Conservation (phyloP, 2,329 filamentous ascomycete genomes). For the Beauveria australis region DNA sequence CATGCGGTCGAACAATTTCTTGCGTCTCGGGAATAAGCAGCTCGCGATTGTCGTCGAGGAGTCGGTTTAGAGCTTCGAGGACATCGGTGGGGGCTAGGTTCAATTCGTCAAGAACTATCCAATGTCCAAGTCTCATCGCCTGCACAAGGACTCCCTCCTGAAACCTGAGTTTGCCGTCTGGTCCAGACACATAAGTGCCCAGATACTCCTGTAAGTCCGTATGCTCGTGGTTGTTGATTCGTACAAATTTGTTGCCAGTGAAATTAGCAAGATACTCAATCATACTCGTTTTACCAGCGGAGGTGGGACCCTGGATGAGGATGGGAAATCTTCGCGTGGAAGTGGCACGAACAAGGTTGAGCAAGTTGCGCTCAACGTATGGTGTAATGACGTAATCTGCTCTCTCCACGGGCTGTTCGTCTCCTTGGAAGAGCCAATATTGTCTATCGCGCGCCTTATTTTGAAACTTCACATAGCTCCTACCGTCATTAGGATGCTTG, state of each 20-base stretch:
- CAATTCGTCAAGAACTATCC: slow-evolving; percentile 96
- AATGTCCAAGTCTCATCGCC: slow-evolving; percentile 85
- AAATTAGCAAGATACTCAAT: slow-evolving; percentile 96
- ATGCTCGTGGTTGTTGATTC: slow-evolving; percentile 99
- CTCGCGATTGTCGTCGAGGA: slow-evolving; percentile 94
- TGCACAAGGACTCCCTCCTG: slow-evolving; percentile 92
- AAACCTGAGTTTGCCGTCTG: slow-evolving; percentile 78
- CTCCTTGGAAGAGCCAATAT: slow-evolving; percentile 82
- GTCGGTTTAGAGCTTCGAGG: slow-evolving; percentile 86
- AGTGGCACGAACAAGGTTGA: slow-evolving; percentile 88
- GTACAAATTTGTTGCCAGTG: slow-evolving; percentile 92
- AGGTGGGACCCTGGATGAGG: slow-evolving; percentile 92
- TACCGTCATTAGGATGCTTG: slow-evolving; percentile 66
- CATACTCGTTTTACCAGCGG: slow-evolving; percentile 98
- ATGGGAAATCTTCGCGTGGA: slow-evolving; percentile 90
- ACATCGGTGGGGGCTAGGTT: slow-evolving; percentile 97
- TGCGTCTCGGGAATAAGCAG: slow-evolving; percentile 94
- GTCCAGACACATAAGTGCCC: slow-evolving; percentile 82
- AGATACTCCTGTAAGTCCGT: slow-evolving; percentile 97
- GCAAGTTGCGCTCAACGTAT: slow-evolving; percentile 87
- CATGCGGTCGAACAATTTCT: slow-evolving; percentile 82
- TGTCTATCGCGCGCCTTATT: slow-evolving; percentile 58
- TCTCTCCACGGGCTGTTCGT: slow-evolving; percentile 55
- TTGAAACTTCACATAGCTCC: slow-evolving; percentile 70
- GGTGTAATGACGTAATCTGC: slow-evolving; percentile 93